Percentiles rank a stretch among this genome's conserved stretches.
Conservation (phyloP, 2,329 filamentous ascomycete species). For the Penicillium corylophilum region DNA sequence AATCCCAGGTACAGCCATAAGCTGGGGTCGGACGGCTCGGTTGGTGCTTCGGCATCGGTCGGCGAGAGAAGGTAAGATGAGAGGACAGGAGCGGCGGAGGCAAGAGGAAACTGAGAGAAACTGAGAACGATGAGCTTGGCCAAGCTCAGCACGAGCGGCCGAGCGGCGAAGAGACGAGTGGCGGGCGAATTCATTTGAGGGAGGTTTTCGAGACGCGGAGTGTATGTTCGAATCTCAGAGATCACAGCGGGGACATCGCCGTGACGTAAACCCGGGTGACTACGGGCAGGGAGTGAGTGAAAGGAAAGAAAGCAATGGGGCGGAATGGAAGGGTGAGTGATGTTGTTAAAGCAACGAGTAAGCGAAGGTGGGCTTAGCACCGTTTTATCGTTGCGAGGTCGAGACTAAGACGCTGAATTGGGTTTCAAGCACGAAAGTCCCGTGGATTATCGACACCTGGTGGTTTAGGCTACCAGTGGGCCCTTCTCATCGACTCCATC, state of each 20-base stretch:
- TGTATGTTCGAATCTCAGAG: background rate
- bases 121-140: constrained; percentile 42
- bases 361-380: background rate
- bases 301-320: background rate
- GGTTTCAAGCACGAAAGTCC: constrained; percentile 5
- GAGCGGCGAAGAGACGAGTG: constrained; percentile 35
- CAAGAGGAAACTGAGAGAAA: constrained; percentile 39
- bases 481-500: background rate
- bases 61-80: constrained; percentile 16
- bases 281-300: background rate
- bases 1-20: constrained; percentile 80
- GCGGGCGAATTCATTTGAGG: constrained; percentile 27
- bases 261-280: background rate
- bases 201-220: background rate
- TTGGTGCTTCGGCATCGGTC: constrained; percentile 42
- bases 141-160: constrained; percentile 42
- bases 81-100: constrained; percentile 39
- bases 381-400: background rate
- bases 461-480: background rate
- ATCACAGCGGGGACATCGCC: constrained; percentile 2
- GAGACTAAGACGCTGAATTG: constrained; percentile 2
- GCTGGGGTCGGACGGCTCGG: constrained; percentile 59
- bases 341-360: background rate
- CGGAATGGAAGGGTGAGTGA: background rate
- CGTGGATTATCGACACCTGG: constrained; percentile 6